Evolutionary conservation across 495 filamentous ascomycete species (phyloP).

Genomic region (Neurospora sp.): DNA sequence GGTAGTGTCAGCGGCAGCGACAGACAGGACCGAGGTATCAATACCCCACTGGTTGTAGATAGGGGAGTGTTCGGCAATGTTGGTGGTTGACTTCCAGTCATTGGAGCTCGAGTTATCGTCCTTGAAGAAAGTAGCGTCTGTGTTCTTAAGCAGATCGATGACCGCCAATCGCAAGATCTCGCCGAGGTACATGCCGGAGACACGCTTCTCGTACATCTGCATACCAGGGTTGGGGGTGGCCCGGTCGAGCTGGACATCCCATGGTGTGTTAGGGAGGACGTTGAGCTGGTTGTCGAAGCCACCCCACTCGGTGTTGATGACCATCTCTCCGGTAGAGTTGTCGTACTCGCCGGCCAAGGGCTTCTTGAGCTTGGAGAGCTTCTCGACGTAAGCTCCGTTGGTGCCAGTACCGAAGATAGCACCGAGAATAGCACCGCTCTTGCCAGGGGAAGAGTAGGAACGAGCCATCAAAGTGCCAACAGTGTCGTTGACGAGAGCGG

Average conservation of each 20-base stretch:
- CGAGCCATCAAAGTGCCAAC: slow-evolving; percentile 96
- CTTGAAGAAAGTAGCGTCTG: slow-evolving; percentile 54
- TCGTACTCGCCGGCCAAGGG: slow-evolving; percentile 60
- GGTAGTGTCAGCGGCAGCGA: slow-evolving; percentile 65
- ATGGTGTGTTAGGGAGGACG: slow-evolving; percentile 75
- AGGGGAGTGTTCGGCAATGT: slow-evolving; percentile 48
- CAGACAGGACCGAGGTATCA: slow-evolving; percentile 76
- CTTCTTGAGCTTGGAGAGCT: slow-evolving; percentile 58
- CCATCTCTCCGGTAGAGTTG: slow-evolving; percentile 80
- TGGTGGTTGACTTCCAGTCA: slow-evolving; percentile 57
- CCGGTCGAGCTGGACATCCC: slow-evolving; percentile 68
- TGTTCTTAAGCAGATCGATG: slow-evolving; percentile 52
- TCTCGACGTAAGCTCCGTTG: slow-evolving; percentile 88
- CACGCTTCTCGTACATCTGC: slow-evolving; percentile 98
- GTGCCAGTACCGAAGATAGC: slow-evolving; percentile 94
- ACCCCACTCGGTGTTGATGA: slow-evolving; percentile 97
- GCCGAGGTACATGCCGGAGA: slow-evolving; percentile 96
- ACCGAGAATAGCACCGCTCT: slow-evolving; percentile 75
- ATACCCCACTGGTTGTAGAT: slow-evolving; percentile 81
- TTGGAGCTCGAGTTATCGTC: slow-evolving; percentile 54
- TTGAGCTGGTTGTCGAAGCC: slow-evolving; percentile 91
- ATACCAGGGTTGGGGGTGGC: slow-evolving; percentile 85
- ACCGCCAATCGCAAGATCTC: slow-evolving; percentile 80
- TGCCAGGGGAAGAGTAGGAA: slow-evolving; percentile 85
- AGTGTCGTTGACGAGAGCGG: slow-evolving; percentile 93